Conservation (phyloP, 1,284 basidiomycete species). For the Tetrapyrgos nigripes region DNA sequence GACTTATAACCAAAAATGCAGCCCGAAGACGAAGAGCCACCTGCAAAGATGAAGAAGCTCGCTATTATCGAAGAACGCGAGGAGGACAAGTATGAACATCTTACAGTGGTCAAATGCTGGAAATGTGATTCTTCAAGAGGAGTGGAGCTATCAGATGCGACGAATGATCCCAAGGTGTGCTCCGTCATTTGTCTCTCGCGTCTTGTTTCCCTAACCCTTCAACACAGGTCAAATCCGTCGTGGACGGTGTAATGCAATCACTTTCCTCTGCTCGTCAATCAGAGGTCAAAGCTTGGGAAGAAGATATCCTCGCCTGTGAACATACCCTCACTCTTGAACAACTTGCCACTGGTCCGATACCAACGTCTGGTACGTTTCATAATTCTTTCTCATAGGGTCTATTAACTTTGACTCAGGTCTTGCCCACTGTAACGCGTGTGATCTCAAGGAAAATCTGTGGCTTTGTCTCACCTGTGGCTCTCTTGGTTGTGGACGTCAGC, state of each 20-base stretch:
- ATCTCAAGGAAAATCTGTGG: conserved; percentile 92
- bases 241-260: conserved; percentile 80
- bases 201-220: background rate
- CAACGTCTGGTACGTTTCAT: conserved; percentile 30
- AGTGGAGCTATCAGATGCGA: conserved; percentile 48
- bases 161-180: conserved; percentile 40
- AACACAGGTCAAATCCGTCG: conserved; percentile 58
- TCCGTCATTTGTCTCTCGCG: background rate
- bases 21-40: conserved; percentile 78
- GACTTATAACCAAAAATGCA: conserved; percentile 27
- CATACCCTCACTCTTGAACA: conserved; percentile 87
- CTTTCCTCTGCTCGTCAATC: conserved; percentile 91
- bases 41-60: conserved; percentile 87
- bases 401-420: conserved; percentile 48
- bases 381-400: too few relatives aligned
- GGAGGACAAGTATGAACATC: conserved; percentile 86
- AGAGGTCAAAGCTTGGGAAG: conserved; percentile 98
- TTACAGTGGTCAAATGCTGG: conserved; percentile 80
- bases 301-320: conserved; percentile 89
- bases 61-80: conserved; percentile 88
- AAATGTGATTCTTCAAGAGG: conserved; percentile 66
- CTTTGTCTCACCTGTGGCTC: conserved; percentile 94
- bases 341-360: conserved; percentile 27
- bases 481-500: conserved; percentile 91
- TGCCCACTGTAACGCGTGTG: conserved; percentile 80